These are phyloP conservation scores for Hysterium pulicare DNA, from an alignment of 2,329 filamentous ascomycete genomes.

Conservation along the genomic window DNA sequence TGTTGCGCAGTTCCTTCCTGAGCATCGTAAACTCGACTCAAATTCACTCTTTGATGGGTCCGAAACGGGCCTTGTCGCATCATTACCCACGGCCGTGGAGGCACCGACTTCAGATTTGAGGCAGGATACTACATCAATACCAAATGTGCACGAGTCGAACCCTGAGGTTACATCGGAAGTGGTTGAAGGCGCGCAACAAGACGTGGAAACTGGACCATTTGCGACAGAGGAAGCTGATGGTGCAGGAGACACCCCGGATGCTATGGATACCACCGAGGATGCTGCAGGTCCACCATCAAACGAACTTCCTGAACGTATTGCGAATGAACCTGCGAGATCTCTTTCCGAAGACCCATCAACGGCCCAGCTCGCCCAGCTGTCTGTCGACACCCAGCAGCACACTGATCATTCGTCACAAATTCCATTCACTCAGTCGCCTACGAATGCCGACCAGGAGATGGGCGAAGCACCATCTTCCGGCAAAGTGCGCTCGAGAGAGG, in stretches of 20 bases:
- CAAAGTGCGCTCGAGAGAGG: slow-evolving; percentile 66
- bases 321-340: not conserved
- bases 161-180: not conserved
- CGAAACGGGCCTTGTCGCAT: slow-evolving; percentile 22
- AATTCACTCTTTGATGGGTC: slow-evolving; percentile 39
- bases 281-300: slow-evolving; percentile 11
- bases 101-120: slow-evolving; percentile 37
- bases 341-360: not conserved
- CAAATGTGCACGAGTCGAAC: slow-evolving; percentile 4
- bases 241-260: slow-evolving; percentile 14
- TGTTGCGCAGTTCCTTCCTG: slow-evolving; percentile 41
- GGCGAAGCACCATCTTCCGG: slow-evolving; percentile 38
- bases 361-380: slow-evolving; percentile 19
- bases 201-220: slow-evolving; percentile 26
- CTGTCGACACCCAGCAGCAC: slow-evolving; percentile 22
- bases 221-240: slow-evolving; percentile 6
- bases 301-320: slow-evolving; percentile 25
- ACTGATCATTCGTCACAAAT: slow-evolving; percentile 11
- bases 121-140: slow-evolving; percentile 21
- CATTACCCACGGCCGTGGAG: slow-evolving; percentile 39
- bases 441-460: slow-evolving; percentile 33
- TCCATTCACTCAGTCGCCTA: slow-evolving; percentile 20
- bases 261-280: slow-evolving; percentile 11
- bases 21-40: slow-evolving; percentile 33
- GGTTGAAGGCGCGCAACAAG: slow-evolving; percentile 26